Base-by-base conservation (phyloP, 2,329 filamentous ascomycete species). In the Arthrobotrys megalospora region DNA sequence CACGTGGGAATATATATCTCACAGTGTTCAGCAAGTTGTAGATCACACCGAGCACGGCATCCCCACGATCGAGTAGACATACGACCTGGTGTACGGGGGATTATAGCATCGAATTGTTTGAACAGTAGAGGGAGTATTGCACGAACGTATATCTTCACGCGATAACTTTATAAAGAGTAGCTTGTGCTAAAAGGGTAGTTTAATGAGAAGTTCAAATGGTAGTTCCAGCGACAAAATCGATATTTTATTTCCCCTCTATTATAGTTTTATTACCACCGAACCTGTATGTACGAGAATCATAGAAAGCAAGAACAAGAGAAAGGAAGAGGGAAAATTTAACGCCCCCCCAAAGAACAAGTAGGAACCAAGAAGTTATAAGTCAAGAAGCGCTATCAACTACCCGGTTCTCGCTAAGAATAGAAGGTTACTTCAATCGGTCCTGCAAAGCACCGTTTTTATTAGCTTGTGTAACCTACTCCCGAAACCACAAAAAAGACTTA, bases 341-440 rank as follows among this genome's bases (percentile, higher is more conserved):
- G 38, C 48, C 32, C 36, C 32, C 36, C 28, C 32, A 58, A 65
- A 32, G n/a, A 28, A 38, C 12, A 21, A 53, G 50, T 52, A n/a
- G n/a, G n/a, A 11, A 60, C 19, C 38, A 67, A 62, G 11, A 32
- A 48, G 11, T 19, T 19, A 62, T 6, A 32, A 48, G 11, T 19
- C 11, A 63, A 62, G 36, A 52, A 16, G 24, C 19, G 8, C 6
- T 43, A 12, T 12, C 41, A n/a, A 45, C 41, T 6, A 16, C 41
- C 41, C 12, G 41, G 3, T 6, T 38, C 52, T 58, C 32, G 32
- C 32, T 38, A 58, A 38, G 32, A 58, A 21, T 7, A n/a, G 32
- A 6, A 38, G n/a, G n/a, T 58, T 53, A 77, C 53, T 77, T 77
- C 58, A 77, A 43, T 7, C 73, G 73, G 73, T 67, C 55, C 73